Evolutionary conservation across 441 rosid genomes (phyloP), one percentile per base, ranked within the genome.

Genomic region (Heliophila coronopifolia): DNA sequence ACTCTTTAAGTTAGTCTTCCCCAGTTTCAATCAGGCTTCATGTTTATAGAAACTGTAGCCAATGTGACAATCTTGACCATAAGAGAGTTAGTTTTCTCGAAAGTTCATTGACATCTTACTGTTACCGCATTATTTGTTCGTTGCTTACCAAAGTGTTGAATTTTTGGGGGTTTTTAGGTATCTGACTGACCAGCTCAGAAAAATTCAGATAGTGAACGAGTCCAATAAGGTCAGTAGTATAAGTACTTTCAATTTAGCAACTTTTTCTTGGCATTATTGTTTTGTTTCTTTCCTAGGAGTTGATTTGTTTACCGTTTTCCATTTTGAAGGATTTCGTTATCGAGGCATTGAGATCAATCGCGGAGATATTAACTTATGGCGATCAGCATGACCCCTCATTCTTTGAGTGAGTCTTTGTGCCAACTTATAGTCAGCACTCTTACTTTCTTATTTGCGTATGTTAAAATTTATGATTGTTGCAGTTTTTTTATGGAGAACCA

Each of bases 401-500:
- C 69, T 90, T 94, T 47, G 99, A 94, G 99, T 90, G 65, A 84
- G 97, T 63, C 54, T 69, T 35, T 31, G 6, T 16, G 32, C 25
- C 33, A 31, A 13, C 36, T 45, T 4, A 52, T 33, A 22, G 22
- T 42, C 28, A 42, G 20, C 16, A 18, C 52, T 19, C 10, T 4
- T 24, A 4, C 20, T 1, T 14, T 22, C 13, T 8, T 31, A 25
- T 56, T 28, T 18, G 19, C 14, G 48, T 37, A 16, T 58, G 34
- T n/a, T 50, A 8, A 38, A 36, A 46, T 39, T 24, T 18, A 35
- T 10, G 10, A 1, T 58, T 10, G 32, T 35, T 66, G 58, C 75
- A 93, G 97, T 59, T 83, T 71, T 77, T 93, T 93, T 68, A 93
- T 86, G 96, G 97, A 93, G 80, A 81, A 77, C 76, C 96, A 94